Evolutionary conservation across 78 protist genomes (phyloP).

Genomic region (Planoprotostelium fungivorum): DNA sequence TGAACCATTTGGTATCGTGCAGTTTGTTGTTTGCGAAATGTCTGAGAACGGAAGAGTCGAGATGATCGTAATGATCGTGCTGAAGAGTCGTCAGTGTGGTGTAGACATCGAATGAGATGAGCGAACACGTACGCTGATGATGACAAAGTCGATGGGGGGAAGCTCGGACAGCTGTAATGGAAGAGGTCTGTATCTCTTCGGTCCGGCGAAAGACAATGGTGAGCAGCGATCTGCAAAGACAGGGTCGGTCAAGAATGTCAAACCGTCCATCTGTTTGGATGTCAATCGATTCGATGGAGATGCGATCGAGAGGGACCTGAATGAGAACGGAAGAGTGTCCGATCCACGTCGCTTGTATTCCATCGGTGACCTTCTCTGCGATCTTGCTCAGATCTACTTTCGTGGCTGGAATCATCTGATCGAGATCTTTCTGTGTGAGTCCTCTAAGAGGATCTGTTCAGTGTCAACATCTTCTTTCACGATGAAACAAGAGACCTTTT

Average conservation of each 20-base stretch:
- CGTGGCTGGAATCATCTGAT: neutral
- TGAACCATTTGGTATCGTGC: slow-evolving; percentile 4
- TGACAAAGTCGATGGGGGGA: slow-evolving; percentile 38
- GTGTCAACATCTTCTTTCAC: too few relatives aligned
- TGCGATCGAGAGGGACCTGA: neutral
- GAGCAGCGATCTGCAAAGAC: slow-evolving; percentile 34
- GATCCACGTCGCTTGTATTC: neutral
- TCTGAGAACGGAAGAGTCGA: slow-evolving; percentile 7
- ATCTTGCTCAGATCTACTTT: neutral
- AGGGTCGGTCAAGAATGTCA: slow-evolving; percentile 53
- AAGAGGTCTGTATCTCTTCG: slow-evolving; percentile 18
- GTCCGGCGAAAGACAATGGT: slow-evolving; percentile 41
- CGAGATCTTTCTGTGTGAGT: neutral
- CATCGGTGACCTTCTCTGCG: neutral
- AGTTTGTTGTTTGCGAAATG: slow-evolving; percentile 4
- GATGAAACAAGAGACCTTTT: too few relatives aligned
- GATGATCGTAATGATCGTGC: slow-evolving; percentile 60
- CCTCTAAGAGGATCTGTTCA: too few relatives aligned
- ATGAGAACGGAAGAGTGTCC: neutral
- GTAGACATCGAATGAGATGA: neutral
- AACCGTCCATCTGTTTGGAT: slow-evolving; percentile 27
- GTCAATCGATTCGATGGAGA: neutral
- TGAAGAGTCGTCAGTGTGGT: neutral
- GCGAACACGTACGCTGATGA: slow-evolving; percentile 1
- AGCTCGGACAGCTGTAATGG: slow-evolving; percentile 30